Evolutionary conservation across 2,329 filamentous ascomycete genomes (phyloP), one percentile per base, ranked within the genome.

Genomic region (Fusarium tupiense): DNA sequence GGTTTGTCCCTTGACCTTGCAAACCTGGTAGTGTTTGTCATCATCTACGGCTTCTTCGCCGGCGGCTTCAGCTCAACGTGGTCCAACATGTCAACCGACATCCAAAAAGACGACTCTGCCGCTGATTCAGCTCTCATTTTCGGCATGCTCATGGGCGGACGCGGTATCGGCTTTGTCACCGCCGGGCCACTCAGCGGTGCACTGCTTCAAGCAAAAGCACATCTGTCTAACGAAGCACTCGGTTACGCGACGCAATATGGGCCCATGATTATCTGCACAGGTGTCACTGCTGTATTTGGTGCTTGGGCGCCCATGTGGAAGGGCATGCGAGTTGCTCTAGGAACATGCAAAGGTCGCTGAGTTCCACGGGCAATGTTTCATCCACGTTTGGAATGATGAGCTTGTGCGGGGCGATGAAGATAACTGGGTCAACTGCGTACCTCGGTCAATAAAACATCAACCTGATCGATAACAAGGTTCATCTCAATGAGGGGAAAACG

Each of bases 31-130:
- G 74, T 88, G 17, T 92, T 92, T 77, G 88, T 89, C 11, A 79
- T 91, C 20, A 83, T 87, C 8, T 92, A 90, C 73, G 91, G 91
- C 1, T 87, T 92, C 75, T 92, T 91, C 49, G 90, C 90, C 0
- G 88, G 90, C 6, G 88, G 88, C 0, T 92, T 90, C 73, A 89
- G 87, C 37, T 86, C 88, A 3, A 89, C 89, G 0, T 92, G 90
- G 90, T 86, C 86, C 6, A 87, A 87, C 3, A 84, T 88, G 76
- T 83, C 86, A 80, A 81, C 77, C 43, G 83, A 86, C 35, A 79
- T 87, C 8, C 76, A 79, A 24, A 71, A 70, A 22, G 71, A 75
- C 19, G 73, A 80, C 26, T 37, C 71, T 6, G 59, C 71, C 2
- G 72, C 80, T 8, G 79, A 81, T 50, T 74, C 79, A 8, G 76